Evolutionary conservation across 192 early-diverging fungal species (phyloP).

Genomic region (Pilaira anomala): DNA sequence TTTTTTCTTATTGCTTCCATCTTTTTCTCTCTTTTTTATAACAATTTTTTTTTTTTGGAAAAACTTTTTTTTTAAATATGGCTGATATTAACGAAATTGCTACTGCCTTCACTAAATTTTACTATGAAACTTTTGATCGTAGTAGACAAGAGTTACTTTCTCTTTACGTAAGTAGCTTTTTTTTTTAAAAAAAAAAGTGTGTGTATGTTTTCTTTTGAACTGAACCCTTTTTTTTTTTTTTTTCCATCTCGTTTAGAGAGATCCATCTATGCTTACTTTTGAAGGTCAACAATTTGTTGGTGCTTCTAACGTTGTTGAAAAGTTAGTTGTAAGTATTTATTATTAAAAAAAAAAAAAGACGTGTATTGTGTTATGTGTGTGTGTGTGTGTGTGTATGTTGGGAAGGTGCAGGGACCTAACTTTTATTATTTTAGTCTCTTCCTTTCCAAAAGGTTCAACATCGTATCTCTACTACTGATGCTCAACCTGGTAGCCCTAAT

Average conservation of each 20-base stretch:
- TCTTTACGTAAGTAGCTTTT: constrained; percentile 86
- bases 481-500: constrained; percentile 68
- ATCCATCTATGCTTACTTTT: constrained; percentile 81
- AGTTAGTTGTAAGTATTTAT: constrained; percentile 65
- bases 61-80: background rate
- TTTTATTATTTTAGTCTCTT: constrained; percentile 45
- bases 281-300: constrained; percentile 72
- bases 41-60: background rate
- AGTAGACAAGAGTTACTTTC: constrained; percentile 59
- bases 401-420: background rate
- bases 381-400: background rate
- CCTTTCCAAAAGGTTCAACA: constrained; percentile 77
- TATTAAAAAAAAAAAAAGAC: too few species aligned
- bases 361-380: background rate
- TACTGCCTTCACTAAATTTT: constrained; percentile 76
- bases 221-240: background rate
- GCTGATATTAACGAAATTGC: constrained; percentile 44
- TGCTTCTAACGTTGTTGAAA: constrained; percentile 63
- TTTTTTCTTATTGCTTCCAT: background rate
- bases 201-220: background rate
- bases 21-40: background rate
- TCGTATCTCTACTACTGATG: constrained; percentile 73
- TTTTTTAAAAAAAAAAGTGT: background rate
- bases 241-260: constrained; percentile 50
- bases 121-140: constrained; percentile 84